Evolutionary conservation across 1,139 yeast species (phyloP), one percentile per base, ranked within the genome.

Genomic region (Blastobotrys buckinghamii): DNA sequence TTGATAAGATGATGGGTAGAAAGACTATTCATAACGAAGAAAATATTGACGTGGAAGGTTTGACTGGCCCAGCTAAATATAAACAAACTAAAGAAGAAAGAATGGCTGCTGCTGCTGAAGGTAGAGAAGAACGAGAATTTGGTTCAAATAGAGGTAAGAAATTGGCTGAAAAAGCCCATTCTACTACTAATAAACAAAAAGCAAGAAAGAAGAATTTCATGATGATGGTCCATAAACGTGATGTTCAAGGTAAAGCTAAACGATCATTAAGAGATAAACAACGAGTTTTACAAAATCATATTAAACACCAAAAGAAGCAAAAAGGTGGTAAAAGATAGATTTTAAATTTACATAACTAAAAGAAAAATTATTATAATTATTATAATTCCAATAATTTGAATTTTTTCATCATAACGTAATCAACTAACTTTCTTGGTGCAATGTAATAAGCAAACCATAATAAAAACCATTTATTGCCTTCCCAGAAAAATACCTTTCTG

Each of bases 171-270:
- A 74, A 72, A 53, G 77, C 82, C 33, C 96, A 84, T 63, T 86
- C 96, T 39, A 90, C 97, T 17, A 94, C 99, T 15, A 92, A 92
- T 69, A 82, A 81, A 69, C 97, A 94, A 69, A 92, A 92, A 79
- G 95, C 90, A 19, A 79, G 97, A 67, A 88, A 88, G 89, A 92
- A 92, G 96, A 94, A 92, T 71, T 92, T 89, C 66, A 92, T 94
- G 65, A 92, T 92, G 99, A 86, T 86, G 90, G 85, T 92, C 60
- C 99, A 92, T 71, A 92, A 92, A 73, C 79, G 81, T 61, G 82
- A 87, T 47, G 97, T 92, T 40, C 95, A 86, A 69, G 97, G 98
- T 54, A 92, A 92, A 68, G 92, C 84, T 55, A 86, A 84, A 71
- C 75, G 85, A 75, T 86, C 96, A 50, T 74, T 92, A 62, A 77